These are phyloP conservation scores for Nannochloris sp. DNA, from an alignment of 139 green algal species.

Conservation along the genomic window DNA sequence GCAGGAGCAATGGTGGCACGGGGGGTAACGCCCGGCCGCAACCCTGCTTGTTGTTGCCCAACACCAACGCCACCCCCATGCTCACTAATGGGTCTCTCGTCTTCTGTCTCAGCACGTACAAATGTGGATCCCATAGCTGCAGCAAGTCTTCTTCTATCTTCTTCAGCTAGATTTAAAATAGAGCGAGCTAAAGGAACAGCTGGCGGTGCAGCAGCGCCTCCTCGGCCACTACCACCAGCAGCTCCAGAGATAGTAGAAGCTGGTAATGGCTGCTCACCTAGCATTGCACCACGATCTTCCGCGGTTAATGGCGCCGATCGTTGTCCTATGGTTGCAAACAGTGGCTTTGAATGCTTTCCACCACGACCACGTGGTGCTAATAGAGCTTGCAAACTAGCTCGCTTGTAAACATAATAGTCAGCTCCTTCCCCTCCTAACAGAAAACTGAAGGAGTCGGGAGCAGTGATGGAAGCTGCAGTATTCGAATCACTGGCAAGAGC, in stretches of 20 bases:
- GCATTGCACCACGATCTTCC: conserved; percentile 50
- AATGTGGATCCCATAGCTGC: conserved; percentile 50
- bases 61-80: conserved; percentile 5
- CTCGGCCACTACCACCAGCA: not conserved
- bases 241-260: not conserved
- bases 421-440: conserved; percentile 56
- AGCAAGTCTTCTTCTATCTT: conserved; percentile 46
- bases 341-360: not conserved
- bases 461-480: conserved; percentile 6
- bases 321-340: conserved; percentile 12
- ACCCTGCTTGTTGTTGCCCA: conserved; percentile 8
- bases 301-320: conserved; percentile 33
- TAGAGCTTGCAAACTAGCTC: conserved; percentile 15
- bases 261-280: conserved; percentile 56
- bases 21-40: not conserved
- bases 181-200: conserved; percentile 9
- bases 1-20: not conserved
- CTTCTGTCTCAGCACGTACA: conserved; percentile 34
- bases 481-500: too few species aligned
- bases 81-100: conserved; percentile 31
- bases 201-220: conserved; percentile 1
- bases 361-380: not conserved
- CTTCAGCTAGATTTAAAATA: conserved; percentile 29
- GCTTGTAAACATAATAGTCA: conserved; percentile 69
- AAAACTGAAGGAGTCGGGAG: conserved; percentile 46